Conservation (phyloP, 495 filamentous ascomycete genomes). For the Friedmanniomyces simplex region DNA sequence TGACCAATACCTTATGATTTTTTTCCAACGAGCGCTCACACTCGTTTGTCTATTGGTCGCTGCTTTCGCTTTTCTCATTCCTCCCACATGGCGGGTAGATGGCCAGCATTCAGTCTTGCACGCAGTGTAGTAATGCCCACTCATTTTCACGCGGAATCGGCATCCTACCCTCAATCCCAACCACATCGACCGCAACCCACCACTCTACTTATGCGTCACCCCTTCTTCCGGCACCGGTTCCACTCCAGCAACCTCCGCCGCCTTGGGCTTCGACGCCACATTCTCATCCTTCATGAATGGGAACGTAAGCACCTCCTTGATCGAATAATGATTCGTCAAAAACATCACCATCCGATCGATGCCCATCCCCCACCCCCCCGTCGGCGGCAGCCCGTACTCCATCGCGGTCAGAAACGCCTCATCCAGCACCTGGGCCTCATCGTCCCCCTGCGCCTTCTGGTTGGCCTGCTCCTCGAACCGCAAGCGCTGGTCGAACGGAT, state of each 20-base stretch:
- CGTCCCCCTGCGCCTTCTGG: slow-evolving; percentile 93
- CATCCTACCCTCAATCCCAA: too few species aligned
- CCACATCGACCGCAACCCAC: too few species aligned
- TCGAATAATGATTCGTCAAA: slow-evolving; percentile 86
- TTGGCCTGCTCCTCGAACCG: slow-evolving; percentile 93
- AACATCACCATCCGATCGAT: slow-evolving; percentile 98
- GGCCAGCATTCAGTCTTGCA: too few species aligned
- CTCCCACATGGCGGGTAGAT: too few species aligned
- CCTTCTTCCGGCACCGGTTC: slow-evolving; percentile 57
- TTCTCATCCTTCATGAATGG: slow-evolving; percentile 71
- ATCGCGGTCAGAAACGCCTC: slow-evolving; percentile 82
- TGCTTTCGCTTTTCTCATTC: too few species aligned
- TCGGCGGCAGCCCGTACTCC: slow-evolving; percentile 84
- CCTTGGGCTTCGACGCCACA: slow-evolving; percentile 39
- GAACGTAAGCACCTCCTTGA: slow-evolving; percentile 95
- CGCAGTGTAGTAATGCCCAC: too few species aligned
- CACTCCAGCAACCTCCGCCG: slow-evolving; percentile 54
- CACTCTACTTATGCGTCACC: slow-evolving; percentile 32
- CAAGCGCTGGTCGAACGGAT: slow-evolving; percentile 86
- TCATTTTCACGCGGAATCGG: too few species aligned
- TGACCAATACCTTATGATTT: too few species aligned
- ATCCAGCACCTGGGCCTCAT: slow-evolving; percentile 91
- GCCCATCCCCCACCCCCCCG: slow-evolving; percentile 94
- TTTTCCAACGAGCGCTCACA: too few species aligned
- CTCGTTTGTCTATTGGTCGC: too few species aligned